These are phyloP conservation scores for Hypoxylon fragiforme DNA, from an alignment of 495 filamentous ascomycete genomes.

Conservation along the genomic window DNA sequence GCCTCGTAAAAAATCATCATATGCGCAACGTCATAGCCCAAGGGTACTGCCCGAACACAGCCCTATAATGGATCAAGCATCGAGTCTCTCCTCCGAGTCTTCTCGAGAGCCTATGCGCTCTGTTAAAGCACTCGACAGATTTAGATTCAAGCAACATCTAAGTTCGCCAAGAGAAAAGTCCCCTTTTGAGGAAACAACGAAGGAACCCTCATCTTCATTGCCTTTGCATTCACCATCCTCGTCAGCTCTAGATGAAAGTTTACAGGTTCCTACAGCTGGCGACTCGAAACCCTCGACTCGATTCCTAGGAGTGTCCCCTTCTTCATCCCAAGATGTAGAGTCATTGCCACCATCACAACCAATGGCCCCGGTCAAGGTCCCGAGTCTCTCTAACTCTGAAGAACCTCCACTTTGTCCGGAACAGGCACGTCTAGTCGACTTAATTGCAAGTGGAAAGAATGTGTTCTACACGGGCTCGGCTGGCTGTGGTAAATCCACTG, in stretches of 20 bases:
- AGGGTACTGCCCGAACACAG: too few species aligned
- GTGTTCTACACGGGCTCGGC: slow-evolving; percentile 67
- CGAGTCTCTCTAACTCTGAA: neutral
- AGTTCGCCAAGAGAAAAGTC: neutral
- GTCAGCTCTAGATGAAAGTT: neutral
- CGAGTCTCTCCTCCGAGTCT: too few species aligned
- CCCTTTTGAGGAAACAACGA: neutral
- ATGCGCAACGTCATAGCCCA: neutral
- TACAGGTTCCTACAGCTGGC: neutral
- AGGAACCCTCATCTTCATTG: neutral
- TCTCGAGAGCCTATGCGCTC: slow-evolving; percentile 7
- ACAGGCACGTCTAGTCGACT: slow-evolving; percentile 17
- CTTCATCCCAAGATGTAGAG: slow-evolving; percentile 1
- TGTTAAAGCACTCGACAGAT: slow-evolving; percentile 2
- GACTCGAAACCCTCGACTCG: neutral
- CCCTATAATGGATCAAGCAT: too few species aligned
- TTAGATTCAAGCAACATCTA: slow-evolving; percentile 6
- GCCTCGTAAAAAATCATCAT: neutral
- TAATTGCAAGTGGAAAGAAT: slow-evolving; percentile 43
- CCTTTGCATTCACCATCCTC: neutral
- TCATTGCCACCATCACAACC: neutral
- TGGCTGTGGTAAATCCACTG: slow-evolving; percentile 63
- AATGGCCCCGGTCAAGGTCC: neutral
- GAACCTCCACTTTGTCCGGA: slow-evolving; percentile 29
- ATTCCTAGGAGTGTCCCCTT: neutral